phyloP scores from a whole-genome alignment of 768 basidiomycete species.

The Cyathus striatus region DNA sequence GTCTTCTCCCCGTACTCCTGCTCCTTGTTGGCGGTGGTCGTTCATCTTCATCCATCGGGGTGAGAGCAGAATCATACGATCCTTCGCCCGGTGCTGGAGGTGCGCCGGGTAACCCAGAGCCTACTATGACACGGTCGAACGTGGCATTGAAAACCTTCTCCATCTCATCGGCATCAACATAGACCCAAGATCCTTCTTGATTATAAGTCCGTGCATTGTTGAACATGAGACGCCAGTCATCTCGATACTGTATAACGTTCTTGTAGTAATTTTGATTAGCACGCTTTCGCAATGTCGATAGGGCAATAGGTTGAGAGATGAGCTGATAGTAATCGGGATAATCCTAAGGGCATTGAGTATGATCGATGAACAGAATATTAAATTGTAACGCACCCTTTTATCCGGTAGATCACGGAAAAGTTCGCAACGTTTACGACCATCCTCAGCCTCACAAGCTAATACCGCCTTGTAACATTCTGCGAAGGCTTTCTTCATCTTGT shows the following conservation, averaged over 20 bases:
- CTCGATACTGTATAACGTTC: slow-evolving; percentile 61
- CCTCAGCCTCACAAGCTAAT: slow-evolving; percentile 62
- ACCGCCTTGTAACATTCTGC: slow-evolving; percentile 74
- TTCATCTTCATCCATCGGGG: slow-evolving; percentile 81
- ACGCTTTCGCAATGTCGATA: slow-evolving; percentile 82
- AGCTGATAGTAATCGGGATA: slow-evolving; percentile 93
- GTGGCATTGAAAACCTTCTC: slow-evolving; percentile 79
- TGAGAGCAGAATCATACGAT: slow-evolving; percentile 63
- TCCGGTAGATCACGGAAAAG: slow-evolving; percentile 87
- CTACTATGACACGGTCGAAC: slow-evolving; percentile 58
- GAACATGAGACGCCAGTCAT: slow-evolving; percentile 90
- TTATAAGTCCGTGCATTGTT: slow-evolving; percentile 92
- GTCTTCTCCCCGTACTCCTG: slow-evolving; percentile 59
- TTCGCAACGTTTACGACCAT: slow-evolving; percentile 77
- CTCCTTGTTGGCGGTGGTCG: slow-evolving; percentile 51
- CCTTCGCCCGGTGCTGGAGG: slow-evolving; percentile 28
- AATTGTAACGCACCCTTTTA: slow-evolving; percentile 45
- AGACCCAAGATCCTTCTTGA: slow-evolving; percentile 93
- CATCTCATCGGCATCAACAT: slow-evolving; percentile 91
- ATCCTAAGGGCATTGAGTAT: slow-evolving; percentile 41
- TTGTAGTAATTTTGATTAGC: slow-evolving; percentile 65
- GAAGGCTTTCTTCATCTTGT: slow-evolving; percentile 83
- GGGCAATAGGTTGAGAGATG: slow-evolving; percentile 83
- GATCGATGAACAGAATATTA: not conserved
- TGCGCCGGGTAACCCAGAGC: slow-evolving; percentile 74